Conservation (phyloP, 352 stramenopile species). For the Halophytophthora polymorphica region DNA sequence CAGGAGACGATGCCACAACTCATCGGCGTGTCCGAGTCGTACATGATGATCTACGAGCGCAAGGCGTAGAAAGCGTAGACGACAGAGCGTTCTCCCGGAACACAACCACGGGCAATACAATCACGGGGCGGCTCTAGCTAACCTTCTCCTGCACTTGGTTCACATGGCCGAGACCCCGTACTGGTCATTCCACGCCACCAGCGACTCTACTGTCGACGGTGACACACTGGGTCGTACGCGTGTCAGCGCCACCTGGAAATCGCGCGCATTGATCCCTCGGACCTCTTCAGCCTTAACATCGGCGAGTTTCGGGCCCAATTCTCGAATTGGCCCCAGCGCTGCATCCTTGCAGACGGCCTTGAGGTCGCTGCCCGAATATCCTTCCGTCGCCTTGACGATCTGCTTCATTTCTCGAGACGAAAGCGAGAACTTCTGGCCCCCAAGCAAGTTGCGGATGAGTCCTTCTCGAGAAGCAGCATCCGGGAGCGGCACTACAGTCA, state of each 20-base stretch:
- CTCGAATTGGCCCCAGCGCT: slow-evolving; percentile 89
- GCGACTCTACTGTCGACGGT: slow-evolving; percentile 38
- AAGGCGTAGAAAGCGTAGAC: slow-evolving; percentile 41
- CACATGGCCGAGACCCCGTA: slow-evolving; percentile 62
- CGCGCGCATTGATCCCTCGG: slow-evolving; percentile 45
- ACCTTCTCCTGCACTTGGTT: slow-evolving; percentile 8
- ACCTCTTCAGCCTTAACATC: slow-evolving; percentile 63
- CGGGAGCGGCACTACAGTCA: slow-evolving; percentile 66
- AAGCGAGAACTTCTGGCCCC: slow-evolving; percentile 46
- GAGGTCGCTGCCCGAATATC: slow-evolving; percentile 85
- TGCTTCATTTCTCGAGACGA: slow-evolving; percentile 56
- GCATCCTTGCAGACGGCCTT: slow-evolving; percentile 95
- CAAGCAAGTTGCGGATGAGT: slow-evolving; percentile 60
- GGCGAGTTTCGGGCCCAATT: slow-evolving; percentile 54
- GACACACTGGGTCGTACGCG: slow-evolving; percentile 76
- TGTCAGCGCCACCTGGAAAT: slow-evolving; percentile 58
- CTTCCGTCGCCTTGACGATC: slow-evolving; percentile 70
- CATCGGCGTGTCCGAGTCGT: slow-evolving; percentile 95
- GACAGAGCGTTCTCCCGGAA: slow-evolving; percentile 3
- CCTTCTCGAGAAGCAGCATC: slow-evolving; percentile 46
- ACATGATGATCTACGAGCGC: slow-evolving; percentile 89
- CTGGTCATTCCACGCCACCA: slow-evolving; percentile 66
- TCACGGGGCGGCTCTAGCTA: not conserved
- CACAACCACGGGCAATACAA: slow-evolving; percentile 22
- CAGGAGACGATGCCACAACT: slow-evolving; percentile 97